Evolutionary conservation across 768 basidiomycete species (phyloP), one percentile per base, ranked within the genome.

Genomic region (Xerocomellus chrysenteron): DNA sequence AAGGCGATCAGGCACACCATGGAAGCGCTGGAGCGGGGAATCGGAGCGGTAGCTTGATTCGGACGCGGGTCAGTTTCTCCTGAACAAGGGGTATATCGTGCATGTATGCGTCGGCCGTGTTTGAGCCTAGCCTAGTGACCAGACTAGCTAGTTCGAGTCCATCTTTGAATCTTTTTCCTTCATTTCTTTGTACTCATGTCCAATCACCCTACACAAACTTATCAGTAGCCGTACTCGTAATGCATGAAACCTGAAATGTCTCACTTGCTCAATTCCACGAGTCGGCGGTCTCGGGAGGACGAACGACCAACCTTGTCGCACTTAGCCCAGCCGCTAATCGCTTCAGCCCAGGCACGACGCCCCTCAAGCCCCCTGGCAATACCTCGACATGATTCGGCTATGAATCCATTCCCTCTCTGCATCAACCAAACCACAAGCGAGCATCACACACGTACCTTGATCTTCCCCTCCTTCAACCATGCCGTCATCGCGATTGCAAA

Each of bases 11-110:
- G 85, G 78, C 86, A 3, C 88, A 92, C 63, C 78, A 80, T 40
- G 84, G 93, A 47, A 87, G 87, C 21, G 91, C 90, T 2, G 92
- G 93, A 1, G 89, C 94, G 84, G 78, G 85, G 58, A 92, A 94
- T 68, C 94, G 90, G 87, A 80, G 92, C 49, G 92, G 91, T 6
- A 94, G 94, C 0, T 76, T 95, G 37, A 78, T 88, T 33, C 80
- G 92, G 69, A 90, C 90, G n/a, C 81, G 82, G 54, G 84, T 93
- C 71, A 89, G 81, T 64, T 82, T 92, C 62, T 92, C 93, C 54
- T 92, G 51, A 58, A 26, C 26, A 28, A 28, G 26, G 26, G 26
- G 26, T 2, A 28, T 28, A 28, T 7, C 35, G 13, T 14, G 35
- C 5, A 35, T 35, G 12, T 14, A 35, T 35, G 13, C 14, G 14